Base-by-base conservation (phyloP, 495 filamentous ascomycete species). In the Penicillium crystallinum region DNA sequence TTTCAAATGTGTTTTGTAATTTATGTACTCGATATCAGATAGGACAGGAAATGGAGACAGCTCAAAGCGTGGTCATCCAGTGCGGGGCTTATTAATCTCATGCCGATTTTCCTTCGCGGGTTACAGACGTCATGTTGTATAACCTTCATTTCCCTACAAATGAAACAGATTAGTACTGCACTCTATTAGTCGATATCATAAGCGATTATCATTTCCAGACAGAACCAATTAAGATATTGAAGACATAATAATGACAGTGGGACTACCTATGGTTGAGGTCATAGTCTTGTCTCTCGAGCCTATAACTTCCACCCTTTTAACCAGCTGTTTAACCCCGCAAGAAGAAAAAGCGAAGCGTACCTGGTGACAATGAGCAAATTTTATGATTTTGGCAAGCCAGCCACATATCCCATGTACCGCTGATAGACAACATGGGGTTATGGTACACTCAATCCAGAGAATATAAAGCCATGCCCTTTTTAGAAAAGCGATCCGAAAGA, bases 41-140 rank as follows among this genome's bases (percentile, higher is more conserved):
- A 27, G 41, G 37, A 33, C 18, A 22, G n/a, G 21, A n/a, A 36
- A 25, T 15, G 45, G 18, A 37, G 18, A 46, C 31, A 35, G 9
- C 25, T 14, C 19, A 23, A 3, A 37, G 22, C 2, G 3, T 18
- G 6, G 35, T 4, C 3, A 33, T 46, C 48, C 11, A 43, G 49
- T 44, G 57, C 57, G 57, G 54, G 54, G 57, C 57, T 60, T 57
- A 60, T 37, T 60, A 53, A 60, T 50, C 39, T 41, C 29, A 47
- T 39, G 56, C 22, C 33, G 23, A 35, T 30, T 41, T 22, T 30
- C 25, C 12, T 25, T n/a, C 7, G 14, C 4, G 9, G 34, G 34
- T n/a, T 18, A 21, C 19, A 18, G 29, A 56, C 54, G 54, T 56
- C 54, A 56, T 56, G 23, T 15, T 33, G 21, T 29, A 9, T 42